A percentile compares a stretch with the other conserved stretches of the same genome.
These are phyloP conservation scores for Rosa persica DNA, from an alignment of 306 rosid species.

Conservation along the genomic window DNA sequence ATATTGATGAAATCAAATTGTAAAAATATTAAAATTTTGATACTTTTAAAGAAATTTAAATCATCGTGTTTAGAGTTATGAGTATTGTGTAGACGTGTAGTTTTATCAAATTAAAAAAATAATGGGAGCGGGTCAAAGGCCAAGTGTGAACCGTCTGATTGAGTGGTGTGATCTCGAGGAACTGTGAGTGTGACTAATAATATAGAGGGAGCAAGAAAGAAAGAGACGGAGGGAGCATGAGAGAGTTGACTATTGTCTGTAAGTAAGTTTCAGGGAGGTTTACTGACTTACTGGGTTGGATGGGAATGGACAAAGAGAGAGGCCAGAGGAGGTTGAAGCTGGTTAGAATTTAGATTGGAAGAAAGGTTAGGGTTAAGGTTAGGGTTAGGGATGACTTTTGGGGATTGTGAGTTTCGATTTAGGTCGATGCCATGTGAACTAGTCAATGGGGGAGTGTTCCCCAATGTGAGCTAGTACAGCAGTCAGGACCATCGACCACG, in stretches of 20 bases:
- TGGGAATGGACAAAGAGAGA: not conserved
- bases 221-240: constrained; percentile 24
- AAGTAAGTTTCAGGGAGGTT: not conserved
- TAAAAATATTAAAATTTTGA: too few species aligned
- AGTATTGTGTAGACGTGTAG: not conserved
- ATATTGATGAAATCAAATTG: too few species aligned
- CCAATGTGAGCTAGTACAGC: not conserved
- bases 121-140: not conserved
- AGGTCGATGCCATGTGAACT: not conserved
- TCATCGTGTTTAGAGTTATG: too few species aligned
- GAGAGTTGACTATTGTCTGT: constrained; percentile 35
- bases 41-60: too few species aligned
- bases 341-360: not conserved
- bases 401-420: not conserved
- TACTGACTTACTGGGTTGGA: not conserved
- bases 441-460: not conserved
- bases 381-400: not conserved
- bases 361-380: not conserved
- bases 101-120: not conserved
- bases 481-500: not conserved
- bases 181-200: constrained; percentile 13
- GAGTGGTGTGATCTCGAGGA: not conserved
- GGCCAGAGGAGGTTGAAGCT: not conserved
- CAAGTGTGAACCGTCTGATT: not conserved
- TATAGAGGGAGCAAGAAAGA: not conserved